Percentiles rank a stretch among this genome's conserved stretches.
Evolutionary conservation across 192 early-diverging fungal species (phyloP).

Genomic region (Podila epigama): DNA sequence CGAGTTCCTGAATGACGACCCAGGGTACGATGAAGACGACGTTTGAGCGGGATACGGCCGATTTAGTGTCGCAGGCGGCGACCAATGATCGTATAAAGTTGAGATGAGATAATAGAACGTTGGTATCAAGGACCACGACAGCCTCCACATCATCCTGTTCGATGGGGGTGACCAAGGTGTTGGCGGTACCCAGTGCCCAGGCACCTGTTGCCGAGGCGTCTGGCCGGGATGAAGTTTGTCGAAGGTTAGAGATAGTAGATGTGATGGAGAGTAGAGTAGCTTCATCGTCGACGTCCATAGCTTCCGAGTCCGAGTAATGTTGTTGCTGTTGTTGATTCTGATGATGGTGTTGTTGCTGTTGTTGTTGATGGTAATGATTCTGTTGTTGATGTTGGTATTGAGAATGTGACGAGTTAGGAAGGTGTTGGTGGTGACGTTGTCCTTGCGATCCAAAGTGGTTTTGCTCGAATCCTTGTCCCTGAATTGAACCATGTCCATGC

Average conservation of each 20-base stretch:
- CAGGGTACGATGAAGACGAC: constrained; percentile 63
- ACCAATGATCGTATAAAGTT: constrained; percentile 53
- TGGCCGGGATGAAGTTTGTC: constrained; percentile 4
- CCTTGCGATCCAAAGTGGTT: not conserved
- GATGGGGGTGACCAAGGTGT: constrained; percentile 1
- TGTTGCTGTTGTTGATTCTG: constrained; percentile 4
- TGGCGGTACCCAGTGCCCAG: constrained; percentile 28
- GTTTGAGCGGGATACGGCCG: constrained; percentile 2
- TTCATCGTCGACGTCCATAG: constrained; percentile 48
- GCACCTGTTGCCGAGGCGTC: not conserved
- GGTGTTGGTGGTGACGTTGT: not conserved
- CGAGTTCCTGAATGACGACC: constrained; percentile 65
- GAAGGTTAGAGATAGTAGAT: constrained; percentile 26
- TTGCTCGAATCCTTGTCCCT: not conserved
- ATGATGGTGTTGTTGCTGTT: not conserved
- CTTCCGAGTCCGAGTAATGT: not conserved
- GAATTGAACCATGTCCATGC: not conserved
- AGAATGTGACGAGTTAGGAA: no score
- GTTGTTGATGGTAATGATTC: not conserved
- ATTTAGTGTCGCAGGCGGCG: not conserved
- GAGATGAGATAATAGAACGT: constrained; percentile 61
- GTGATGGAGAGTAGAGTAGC: constrained; percentile 14
- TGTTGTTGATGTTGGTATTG: not conserved
- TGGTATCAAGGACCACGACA: constrained; percentile 61
- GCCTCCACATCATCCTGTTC: constrained; percentile 17